Conservation (phyloP, 495 filamentous ascomycete species). For the Sporormia fimetaria region DNA sequence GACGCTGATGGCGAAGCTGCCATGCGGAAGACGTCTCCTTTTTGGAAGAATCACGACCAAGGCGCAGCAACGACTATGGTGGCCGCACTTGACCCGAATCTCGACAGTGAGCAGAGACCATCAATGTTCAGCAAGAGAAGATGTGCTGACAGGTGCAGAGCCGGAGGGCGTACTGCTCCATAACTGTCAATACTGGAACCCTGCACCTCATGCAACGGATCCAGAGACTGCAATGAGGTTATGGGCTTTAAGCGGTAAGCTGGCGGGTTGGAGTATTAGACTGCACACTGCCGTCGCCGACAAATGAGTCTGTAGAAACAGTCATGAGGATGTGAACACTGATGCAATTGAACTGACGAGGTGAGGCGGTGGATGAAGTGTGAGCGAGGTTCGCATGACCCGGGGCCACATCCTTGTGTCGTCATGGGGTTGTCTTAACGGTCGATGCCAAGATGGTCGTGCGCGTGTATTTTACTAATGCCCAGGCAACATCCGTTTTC, state of each 20-base stretch:
- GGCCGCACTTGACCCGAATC: conserved; percentile 23
- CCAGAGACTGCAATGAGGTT: conserved; percentile 12
- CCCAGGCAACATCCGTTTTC: no score
- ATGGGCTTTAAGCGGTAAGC: conserved; percentile 21
- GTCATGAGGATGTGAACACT: no score
- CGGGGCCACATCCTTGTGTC: no score
- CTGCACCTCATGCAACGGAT: conserved; percentile 20
- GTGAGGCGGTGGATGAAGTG: no score
- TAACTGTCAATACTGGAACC: conserved; percentile 19
- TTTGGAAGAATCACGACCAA: conserved; percentile 26
- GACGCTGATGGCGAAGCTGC: conserved; percentile 20
- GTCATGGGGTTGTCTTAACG: no score
- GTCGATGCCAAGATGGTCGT: no score
- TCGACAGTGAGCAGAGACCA: conserved; percentile 11
- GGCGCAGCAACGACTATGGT: conserved; percentile 20
- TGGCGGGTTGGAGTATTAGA: no score
- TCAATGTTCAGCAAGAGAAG: not conserved
- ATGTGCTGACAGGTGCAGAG: not conserved
- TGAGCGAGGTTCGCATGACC: no score
- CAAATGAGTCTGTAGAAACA: no score
- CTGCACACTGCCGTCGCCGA: no score
- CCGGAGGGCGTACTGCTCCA: conserved; percentile 14
- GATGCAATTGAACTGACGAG: no score
- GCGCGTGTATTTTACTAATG: no score
- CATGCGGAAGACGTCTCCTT: conserved; percentile 12